A percentile compares a stretch with the other conserved stretches of the same genome.
phyloP scores from a whole-genome alignment of 2,329 filamentous ascomycete species.

The Exutisphaerella laricina region DNA sequence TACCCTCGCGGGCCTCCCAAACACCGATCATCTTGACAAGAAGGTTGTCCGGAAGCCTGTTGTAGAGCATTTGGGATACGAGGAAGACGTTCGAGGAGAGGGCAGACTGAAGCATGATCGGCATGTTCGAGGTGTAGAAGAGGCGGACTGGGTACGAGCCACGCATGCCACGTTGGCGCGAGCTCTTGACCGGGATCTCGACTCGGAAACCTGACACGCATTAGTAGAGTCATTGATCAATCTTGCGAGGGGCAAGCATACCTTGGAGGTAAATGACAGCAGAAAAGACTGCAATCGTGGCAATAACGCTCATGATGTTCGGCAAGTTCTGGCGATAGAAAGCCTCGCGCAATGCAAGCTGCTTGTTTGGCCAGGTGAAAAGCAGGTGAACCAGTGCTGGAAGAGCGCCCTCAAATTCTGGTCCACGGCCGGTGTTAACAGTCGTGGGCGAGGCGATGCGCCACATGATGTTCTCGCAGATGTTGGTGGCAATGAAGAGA shows the following conservation, averaged over 20 bases:
- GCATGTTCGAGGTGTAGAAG: slow-evolving; percentile 99
- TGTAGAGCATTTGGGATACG: slow-evolving; percentile 99
- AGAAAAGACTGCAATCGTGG: slow-evolving; percentile 88
- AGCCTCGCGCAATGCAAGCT: slow-evolving; percentile 93
- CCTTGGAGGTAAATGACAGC: slow-evolving; percentile 82
- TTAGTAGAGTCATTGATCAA: neutral
- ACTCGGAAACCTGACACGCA: slow-evolving; percentile 85
- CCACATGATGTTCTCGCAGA: slow-evolving; percentile 99
- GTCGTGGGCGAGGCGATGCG: slow-evolving; percentile 99
- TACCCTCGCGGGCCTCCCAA: slow-evolving; percentile 96
- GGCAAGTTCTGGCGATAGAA: slow-evolving; percentile 99
- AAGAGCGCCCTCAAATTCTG: slow-evolving; percentile 97
- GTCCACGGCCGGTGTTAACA: slow-evolving; percentile 98
- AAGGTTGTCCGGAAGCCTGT: slow-evolving; percentile 97
- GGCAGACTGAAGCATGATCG: slow-evolving; percentile 99
- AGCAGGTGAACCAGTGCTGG: slow-evolving; percentile 97
- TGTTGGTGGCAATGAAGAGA: slow-evolving; percentile 99
- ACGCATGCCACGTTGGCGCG: slow-evolving; percentile 95
- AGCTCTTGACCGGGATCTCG: slow-evolving; percentile 99
- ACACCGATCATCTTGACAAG: slow-evolving; percentile 95
- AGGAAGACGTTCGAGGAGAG: slow-evolving; percentile 99
- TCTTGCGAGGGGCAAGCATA: slow-evolving; percentile 7
- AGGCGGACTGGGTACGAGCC: slow-evolving; percentile 97
- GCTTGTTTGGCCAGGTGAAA: slow-evolving; percentile 99
- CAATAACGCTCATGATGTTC: slow-evolving; percentile 95